Percentiles rank a stretch among this genome's conserved stretches.
These are phyloP conservation scores for Parmales sp. DNA, from an alignment of 108 stramenopile species.

Conservation along the genomic window DNA sequence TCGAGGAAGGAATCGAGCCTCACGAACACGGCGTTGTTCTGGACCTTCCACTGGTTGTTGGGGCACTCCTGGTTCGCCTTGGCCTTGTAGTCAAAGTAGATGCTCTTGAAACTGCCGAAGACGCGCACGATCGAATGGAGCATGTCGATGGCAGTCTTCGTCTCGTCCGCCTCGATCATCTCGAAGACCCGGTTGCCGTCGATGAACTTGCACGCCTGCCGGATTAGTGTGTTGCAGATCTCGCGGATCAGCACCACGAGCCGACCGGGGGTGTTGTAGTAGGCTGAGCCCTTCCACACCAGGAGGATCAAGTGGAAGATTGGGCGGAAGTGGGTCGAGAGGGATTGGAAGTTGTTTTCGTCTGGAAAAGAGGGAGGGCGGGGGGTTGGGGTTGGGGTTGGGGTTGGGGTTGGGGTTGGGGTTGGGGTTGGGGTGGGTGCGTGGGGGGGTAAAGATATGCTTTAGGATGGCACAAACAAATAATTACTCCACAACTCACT, in stretches of 20 bases:
- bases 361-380: neutral
- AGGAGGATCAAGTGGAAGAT: conserved; percentile 28
- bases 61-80: conserved; percentile 25
- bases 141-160: conserved; percentile 7
- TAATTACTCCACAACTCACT: neutral
- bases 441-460: neutral
- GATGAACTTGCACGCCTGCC: conserved; percentile 13
- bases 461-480: neutral
- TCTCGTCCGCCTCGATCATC: conserved; percentile 25
- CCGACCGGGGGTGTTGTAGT: conserved; percentile 28
- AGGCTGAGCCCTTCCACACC: conserved; percentile 28
- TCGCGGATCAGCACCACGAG: conserved; percentile 35
- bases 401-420: neutral
- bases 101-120: conserved; percentile 23
- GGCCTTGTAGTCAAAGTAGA: conserved; percentile 30
- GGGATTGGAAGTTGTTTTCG: neutral
- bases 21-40: conserved; percentile 35
- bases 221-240: conserved; percentile 26
- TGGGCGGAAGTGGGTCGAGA: conserved; percentile 18
- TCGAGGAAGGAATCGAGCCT: conserved; percentile 34
- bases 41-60: conserved; percentile 33
- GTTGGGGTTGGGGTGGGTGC: too few relatives aligned
- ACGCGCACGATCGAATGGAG: conserved; percentile 20
- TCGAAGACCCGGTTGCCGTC: conserved; percentile 18
- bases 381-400: neutral